These are phyloP conservation scores for Diaporthe sp. DNA, from an alignment of 2,329 filamentous ascomycete species.

Conservation along the genomic window DNA sequence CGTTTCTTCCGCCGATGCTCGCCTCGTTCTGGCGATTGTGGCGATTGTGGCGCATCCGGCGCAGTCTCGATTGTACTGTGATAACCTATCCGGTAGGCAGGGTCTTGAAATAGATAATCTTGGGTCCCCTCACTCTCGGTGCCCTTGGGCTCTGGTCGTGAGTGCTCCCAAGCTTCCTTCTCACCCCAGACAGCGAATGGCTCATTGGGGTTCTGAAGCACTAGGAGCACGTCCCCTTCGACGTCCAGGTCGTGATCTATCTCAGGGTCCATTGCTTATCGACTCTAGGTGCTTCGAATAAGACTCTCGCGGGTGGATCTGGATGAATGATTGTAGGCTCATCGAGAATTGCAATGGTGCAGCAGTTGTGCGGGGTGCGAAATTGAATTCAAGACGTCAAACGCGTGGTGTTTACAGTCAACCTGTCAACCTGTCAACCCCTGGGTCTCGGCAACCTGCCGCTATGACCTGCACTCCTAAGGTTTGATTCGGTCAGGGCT, in stretches of 20 bases:
- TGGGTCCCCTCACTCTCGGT: background rate
- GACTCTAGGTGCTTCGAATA: background rate
- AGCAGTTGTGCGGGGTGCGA: no score
- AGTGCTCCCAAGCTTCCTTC: background rate
- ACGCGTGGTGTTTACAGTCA: no score
- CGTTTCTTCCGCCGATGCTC: background rate
- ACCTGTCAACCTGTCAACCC: no score
- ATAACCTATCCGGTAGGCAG: background rate
- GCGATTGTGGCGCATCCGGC: background rate
- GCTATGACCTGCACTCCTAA: no score
- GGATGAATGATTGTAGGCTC: background rate
- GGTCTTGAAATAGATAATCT: background rate
- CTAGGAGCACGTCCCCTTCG: constrained; percentile 10
- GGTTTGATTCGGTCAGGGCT: no score
- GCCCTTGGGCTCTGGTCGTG: background rate
- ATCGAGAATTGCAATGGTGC: no score
- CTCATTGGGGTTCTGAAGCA: constrained; percentile 26
- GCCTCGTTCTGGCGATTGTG: background rate
- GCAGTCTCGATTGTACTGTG: background rate
- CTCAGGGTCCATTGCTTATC: background rate
- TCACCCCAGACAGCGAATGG: constrained; percentile 19
- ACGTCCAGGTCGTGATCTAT: background rate
- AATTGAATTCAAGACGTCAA: no score
- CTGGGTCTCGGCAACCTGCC: no score
- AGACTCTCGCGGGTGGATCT: background rate